Evolutionary conservation across 805 yeast genomes (phyloP), one percentile per base, ranked within the genome.

Genomic region (Cyberlindnera japonica): DNA sequence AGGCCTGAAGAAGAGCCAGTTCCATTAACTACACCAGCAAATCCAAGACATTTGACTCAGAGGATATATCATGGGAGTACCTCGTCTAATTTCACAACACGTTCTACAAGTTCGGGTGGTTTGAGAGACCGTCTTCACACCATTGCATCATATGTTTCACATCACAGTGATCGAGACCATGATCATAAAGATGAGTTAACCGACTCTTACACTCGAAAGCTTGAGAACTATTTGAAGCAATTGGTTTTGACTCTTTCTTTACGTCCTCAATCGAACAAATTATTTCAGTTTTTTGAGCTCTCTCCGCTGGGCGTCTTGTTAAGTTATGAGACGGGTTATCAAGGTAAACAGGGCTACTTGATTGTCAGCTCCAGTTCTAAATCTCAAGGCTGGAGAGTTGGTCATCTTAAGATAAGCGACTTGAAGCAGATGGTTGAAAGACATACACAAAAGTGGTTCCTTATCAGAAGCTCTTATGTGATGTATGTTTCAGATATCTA

Each of bases 341-440:
- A 78, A 41, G 95, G 98, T 1, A 93, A 89, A 53, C 96, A 93
- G 62, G 99, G 99, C 2, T 76, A 78, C 37, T 61, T 91, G 43
- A 76, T 84, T 40, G 77, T 90, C 34, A 79, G 89, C 16, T 82
- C 96, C 1, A 79, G 88, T 0, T 91, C 98, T 0, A 79, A 78
- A 47, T 72, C 89, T 1, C 95, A 88, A 58, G 98, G 99, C 3
- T 93, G 99, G 98, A 72, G 95, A 51, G 96, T 91, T 6, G 85
- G 93, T 3, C 97, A 91, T 57, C 77, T 88, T 62, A 79, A 76
- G 46, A 78, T 86, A 7, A 75, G 79, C 46, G 97, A 87, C 54
- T 67, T 88, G 53, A 75, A 77, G 50, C 89, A 86, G 26, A 88
- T 93, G 96, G 83, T 91, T 37, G 80, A 77, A 48, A 79, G 99